A percentile compares a stretch with the other conserved stretches of the same genome.
These are phyloP conservation scores for Scutellaria barbata DNA, from an alignment of 257 asterid species.

Conservation along the genomic window DNA sequence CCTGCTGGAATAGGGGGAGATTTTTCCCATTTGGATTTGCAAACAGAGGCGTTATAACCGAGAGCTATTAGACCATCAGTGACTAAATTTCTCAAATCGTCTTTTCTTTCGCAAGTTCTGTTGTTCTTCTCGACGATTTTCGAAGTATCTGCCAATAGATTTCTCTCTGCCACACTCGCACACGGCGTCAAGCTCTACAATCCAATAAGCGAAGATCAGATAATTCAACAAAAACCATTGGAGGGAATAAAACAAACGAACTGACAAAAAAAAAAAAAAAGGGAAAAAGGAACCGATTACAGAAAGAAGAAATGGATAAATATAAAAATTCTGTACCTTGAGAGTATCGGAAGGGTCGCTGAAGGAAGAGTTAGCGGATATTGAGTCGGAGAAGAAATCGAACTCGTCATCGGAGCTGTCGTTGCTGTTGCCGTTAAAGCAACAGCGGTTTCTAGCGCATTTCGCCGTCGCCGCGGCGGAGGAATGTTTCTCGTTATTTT, in stretches of 20 bases:
- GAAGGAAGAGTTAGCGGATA: conserved; percentile 60
- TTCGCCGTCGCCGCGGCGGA: conserved; percentile 47
- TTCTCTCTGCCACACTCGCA: conserved; percentile 67
- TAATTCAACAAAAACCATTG: background rate
- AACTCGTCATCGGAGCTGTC: conserved; percentile 92
- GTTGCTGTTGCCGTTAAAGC: conserved; percentile 84
- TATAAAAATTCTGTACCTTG: conserved; percentile 53
- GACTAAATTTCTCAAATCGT: conserved; percentile 70
- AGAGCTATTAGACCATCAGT: conserved; percentile 64
- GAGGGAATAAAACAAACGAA: background rate
- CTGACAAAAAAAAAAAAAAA: background rate
- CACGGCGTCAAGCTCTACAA: conserved; percentile 79
- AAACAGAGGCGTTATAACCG: conserved; percentile 71
- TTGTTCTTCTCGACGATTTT: conserved; percentile 72
- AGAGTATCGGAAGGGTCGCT: conserved; percentile 70
- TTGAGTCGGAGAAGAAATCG: conserved; percentile 65
- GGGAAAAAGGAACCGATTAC: too few species aligned
- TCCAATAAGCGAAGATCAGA: conserved; percentile 22
- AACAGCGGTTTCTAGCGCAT: conserved; percentile 77
- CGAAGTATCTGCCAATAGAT: conserved; percentile 80
- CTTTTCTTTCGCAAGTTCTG: conserved; percentile 62
- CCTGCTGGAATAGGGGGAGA: conserved; percentile 84
- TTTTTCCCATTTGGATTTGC: conserved; percentile 93
- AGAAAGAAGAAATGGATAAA: background rate
- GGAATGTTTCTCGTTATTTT: conserved; percentile 57